phyloP scores from a whole-genome alignment of 805 yeast species.

The Metschnikowia cubensis region DNA sequence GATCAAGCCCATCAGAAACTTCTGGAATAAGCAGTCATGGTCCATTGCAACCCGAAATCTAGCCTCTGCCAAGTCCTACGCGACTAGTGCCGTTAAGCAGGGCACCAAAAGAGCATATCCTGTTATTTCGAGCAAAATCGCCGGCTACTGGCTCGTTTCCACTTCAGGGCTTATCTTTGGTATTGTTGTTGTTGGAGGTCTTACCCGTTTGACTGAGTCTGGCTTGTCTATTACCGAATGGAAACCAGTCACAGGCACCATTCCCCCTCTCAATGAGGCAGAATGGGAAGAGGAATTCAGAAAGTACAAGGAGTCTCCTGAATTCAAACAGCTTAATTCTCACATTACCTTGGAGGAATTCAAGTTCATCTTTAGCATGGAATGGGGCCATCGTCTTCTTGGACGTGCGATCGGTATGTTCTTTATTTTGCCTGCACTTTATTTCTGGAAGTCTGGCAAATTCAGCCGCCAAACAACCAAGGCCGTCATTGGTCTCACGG shows the following conservation, averaged over 20 bases:
- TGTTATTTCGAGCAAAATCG: constrained; percentile 31
- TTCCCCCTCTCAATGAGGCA: constrained; percentile 77
- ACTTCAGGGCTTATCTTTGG: constrained; percentile 89
- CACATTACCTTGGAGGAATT: constrained; percentile 88
- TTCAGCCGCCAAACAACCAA: constrained; percentile 65
- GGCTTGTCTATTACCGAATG: constrained; percentile 97
- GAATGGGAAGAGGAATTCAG: constrained; percentile 86
- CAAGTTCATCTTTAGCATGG: constrained; percentile 93
- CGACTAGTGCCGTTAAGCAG: neutral
- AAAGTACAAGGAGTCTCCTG: constrained; percentile 84
- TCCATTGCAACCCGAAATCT: neutral
- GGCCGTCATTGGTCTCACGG: constrained; percentile 68
- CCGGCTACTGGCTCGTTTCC: constrained; percentile 86
- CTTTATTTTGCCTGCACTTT: constrained; percentile 79
- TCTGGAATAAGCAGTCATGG: neutral
- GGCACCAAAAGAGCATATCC: constrained; percentile 8
- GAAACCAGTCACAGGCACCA: constrained; percentile 94
- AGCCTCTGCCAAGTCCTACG: neutral
- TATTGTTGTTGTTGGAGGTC: constrained; percentile 93
- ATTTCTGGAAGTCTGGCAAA: constrained; percentile 63
- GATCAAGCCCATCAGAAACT: neutral
- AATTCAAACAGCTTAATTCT: constrained; percentile 82
- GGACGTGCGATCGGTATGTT: constrained; percentile 88
- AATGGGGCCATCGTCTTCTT: constrained; percentile 92
- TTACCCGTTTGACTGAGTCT: constrained; percentile 91